Base-by-base conservation (phyloP, 306 rosid species). In the Quercus parvula region DNA sequence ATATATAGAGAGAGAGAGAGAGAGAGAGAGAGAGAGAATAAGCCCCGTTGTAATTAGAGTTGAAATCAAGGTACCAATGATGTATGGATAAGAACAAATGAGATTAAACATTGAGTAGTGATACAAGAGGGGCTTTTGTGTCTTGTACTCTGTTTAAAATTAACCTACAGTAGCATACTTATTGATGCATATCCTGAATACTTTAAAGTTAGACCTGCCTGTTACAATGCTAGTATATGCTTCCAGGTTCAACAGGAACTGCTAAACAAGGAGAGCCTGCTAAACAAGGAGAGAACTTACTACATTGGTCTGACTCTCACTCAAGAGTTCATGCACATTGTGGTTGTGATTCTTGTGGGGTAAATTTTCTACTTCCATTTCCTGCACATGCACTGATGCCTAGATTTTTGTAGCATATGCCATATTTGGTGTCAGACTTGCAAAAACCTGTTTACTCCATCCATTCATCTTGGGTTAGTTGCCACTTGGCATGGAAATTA, bases 331-430 rank as follows among this genome's bases (percentile, higher is more conserved):
- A 94, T 78, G 0, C 17, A 24, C 74, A 28, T 62, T 80, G 66
- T 85, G 97, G 98, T 31, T 92, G 98, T 70, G 98, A 94, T 83
- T 88, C 75, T 84, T 94, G 98, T 18, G 97, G 98, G 97, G 97
- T 94, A 89, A 85, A 61, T 73, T 44, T 77, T 79, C 79, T 73
- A 58, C 73, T 56, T 28, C 30, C 31, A 77, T 75, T 81, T 78
- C 72, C 35, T 77, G 68, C 64, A 57, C 25, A 25, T 20, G 35
- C 55, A 6, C 58, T 79, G 27, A 20, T 72, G 33, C 22, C 52
- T 52, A 61, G 75, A 72, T 70, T 74, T 73, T 28, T 38, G 75
- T 77, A 67, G 25, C 9, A 27, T 27, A 41, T 41, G n/a, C 9
- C 70, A 28, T 63, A 63, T 63, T 63, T 64, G 71, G 46, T 64